phyloP scores from a whole-genome alignment of 148 eudicot genomes.

The Nepenthes mirabilis region DNA sequence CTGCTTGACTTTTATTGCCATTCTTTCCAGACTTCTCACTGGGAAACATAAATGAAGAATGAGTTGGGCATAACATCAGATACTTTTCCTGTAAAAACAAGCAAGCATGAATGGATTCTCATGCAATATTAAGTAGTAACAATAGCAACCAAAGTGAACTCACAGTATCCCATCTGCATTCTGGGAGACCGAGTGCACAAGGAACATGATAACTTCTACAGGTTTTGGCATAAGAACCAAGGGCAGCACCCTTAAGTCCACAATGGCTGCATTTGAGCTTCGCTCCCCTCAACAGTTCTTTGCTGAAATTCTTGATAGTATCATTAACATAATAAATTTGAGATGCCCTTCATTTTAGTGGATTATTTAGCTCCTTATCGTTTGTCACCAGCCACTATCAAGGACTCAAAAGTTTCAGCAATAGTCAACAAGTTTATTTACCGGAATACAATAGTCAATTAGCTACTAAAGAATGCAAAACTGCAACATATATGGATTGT shows the following conservation, averaged over 20 bases:
- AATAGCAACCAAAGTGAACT: slow-evolving; percentile 14
- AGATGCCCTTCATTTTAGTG: slow-evolving; percentile 64
- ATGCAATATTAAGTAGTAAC: neutral
- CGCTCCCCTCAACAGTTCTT: slow-evolving; percentile 67
- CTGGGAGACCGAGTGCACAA: slow-evolving; percentile 46
- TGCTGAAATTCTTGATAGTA: slow-evolving; percentile 46
- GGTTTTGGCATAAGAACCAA: slow-evolving; percentile 69
- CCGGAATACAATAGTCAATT: too few species aligned
- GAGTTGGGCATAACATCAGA: slow-evolving; percentile 65
- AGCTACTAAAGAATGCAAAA: too few species aligned
- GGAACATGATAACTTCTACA: slow-evolving; percentile 80
- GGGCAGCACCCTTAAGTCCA: slow-evolving; percentile 82
- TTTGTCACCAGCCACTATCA: neutral
- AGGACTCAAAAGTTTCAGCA: neutral
- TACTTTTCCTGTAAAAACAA: slow-evolving; percentile 38
- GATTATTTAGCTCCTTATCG: neutral
- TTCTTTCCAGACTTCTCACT: slow-evolving; percentile 44
- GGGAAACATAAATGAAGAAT: slow-evolving; percentile 60
- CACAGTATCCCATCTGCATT: slow-evolving; percentile 85
- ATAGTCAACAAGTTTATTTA: neutral
- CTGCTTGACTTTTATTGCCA: slow-evolving; percentile 11
- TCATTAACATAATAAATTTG: slow-evolving; percentile 56
- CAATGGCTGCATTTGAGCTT: slow-evolving; percentile 79
- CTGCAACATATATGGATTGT: neutral
- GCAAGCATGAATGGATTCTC: neutral